Evolutionary conservation across 805 yeast species (phyloP), one percentile per base, ranked within the genome.

Genomic region (Monosporozyma aquatica): DNA sequence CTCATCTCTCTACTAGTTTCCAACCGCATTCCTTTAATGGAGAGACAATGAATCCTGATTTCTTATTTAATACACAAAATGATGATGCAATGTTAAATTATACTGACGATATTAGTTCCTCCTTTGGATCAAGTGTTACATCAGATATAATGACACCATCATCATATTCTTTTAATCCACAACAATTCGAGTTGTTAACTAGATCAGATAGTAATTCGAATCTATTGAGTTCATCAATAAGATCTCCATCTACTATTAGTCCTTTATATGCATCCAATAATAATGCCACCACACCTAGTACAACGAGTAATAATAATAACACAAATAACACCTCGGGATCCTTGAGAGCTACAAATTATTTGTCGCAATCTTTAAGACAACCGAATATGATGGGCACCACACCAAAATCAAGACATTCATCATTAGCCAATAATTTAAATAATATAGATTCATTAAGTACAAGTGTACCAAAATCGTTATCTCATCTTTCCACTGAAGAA

Each of bases 401-500:
- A 1, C 57, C 62, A 23, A 51, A 52, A n/a, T 52, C 65, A 18
- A 56, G 66, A 20, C 53, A 54, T 25, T 58, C 58, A 14, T 65
- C 66, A 10, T 42, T 59, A 49, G 39, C 42, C 3, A 37, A 33
- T 25, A 40, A 28, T 29, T n/a, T 17, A 6, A 42, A 38, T 23
- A 30, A 21, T 17, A 18, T 23, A 8, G 34, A 27, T 18, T 18
- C 15, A n/a, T 18, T 43, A 17, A 42, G 50, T 30, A 36, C 45
- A 0, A 48, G 51, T 43, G 56, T 52, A 11, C 53, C 55, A 6
- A 51, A 52, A 38, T 40, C 44, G 11, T 17, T 49, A 28, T 41
- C 52, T 10, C 47, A 46, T 41, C 35, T 54, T 37, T 46, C 63
- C 13, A 48, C 52, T 54, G 94, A 82, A 41, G 87, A 82, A 45